These are phyloP conservation scores for Xylariomycetidae sp. DNA, from an alignment of 2,329 filamentous ascomycete genomes.

Conservation along the genomic window DNA sequence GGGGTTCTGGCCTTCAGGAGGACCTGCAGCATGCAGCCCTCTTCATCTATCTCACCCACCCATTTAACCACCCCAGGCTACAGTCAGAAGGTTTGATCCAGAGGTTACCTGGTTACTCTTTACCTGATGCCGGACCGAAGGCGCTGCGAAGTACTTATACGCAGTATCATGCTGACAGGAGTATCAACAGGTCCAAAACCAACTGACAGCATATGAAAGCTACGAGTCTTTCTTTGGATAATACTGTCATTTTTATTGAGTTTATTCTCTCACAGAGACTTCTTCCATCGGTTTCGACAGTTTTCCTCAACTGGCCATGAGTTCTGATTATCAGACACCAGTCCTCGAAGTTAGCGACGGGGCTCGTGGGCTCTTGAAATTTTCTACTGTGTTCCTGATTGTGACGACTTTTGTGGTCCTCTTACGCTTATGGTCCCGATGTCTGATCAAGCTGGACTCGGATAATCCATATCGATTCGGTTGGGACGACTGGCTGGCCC, in stretches of 20 bases:
- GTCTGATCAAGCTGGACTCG: background rate
- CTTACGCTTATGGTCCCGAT: background rate
- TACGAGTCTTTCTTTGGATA: background rate
- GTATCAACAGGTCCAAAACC: background rate
- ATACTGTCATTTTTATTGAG: background rate
- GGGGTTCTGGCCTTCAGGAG: too few species aligned
- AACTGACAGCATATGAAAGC: background rate
- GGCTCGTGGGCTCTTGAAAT: background rate
- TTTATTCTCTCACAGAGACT: background rate
- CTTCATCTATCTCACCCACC: too few species aligned
- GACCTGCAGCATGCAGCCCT: too few species aligned
- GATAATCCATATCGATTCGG: conserved; percentile 4
- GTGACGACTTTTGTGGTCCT: background rate
- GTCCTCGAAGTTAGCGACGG: background rate
- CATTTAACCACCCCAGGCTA: too few species aligned
- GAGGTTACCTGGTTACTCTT: background rate
- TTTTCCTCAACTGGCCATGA: background rate
- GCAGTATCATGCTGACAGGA: background rate
- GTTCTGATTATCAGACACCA: background rate
- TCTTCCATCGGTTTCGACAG: background rate
- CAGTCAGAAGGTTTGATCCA: too few species aligned
- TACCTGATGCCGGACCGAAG: background rate
- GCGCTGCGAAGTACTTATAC: background rate
- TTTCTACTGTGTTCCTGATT: background rate
- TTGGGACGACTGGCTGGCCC: conserved; percentile 11